Conservation (phyloP, 2,329 filamentous ascomycete genomes). For the Capronia americana region DNA sequence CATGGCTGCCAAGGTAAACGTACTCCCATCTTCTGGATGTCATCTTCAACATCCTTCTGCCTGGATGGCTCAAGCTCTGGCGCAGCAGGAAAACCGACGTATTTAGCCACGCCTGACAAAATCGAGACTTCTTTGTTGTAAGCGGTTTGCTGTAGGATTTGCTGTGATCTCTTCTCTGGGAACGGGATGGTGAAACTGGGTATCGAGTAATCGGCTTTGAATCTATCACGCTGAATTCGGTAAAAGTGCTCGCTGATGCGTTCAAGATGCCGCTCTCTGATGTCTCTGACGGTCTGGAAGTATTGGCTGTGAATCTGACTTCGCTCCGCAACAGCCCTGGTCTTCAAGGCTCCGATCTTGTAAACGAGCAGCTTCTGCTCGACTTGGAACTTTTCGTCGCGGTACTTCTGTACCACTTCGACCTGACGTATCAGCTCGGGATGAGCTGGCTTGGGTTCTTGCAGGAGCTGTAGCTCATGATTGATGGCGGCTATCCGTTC, state of each 20-base stretch:
- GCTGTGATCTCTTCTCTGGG: constrained; percentile 75
- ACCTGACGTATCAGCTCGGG: constrained; percentile 91
- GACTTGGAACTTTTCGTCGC: constrained; percentile 78
- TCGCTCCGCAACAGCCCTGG: constrained; percentile 78
- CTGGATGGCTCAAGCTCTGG: constrained; percentile 79
- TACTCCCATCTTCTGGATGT: constrained; percentile 88
- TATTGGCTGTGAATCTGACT: constrained; percentile 89
- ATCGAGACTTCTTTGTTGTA: constrained; percentile 97
- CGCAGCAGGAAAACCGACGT: constrained; percentile 95
- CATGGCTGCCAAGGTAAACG: constrained; percentile 48
- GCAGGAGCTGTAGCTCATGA: constrained; percentile 66
- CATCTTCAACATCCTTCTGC: constrained; percentile 77
- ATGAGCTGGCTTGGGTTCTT: constrained; percentile 70
- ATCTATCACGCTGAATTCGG: constrained; percentile 86
- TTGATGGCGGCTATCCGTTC: constrained; percentile 85
- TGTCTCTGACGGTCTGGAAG: constrained; percentile 83
- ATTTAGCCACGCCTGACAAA: constrained; percentile 87
- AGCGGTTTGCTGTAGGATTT: constrained; percentile 81
- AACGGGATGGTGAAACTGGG: constrained; percentile 84
- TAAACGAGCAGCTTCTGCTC: constrained; percentile 76
- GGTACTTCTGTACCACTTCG: constrained; percentile 80
- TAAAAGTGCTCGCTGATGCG: constrained; percentile 89
- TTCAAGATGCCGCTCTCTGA: constrained; percentile 79
- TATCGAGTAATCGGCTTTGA: constrained; percentile 76
- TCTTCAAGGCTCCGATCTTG: constrained; percentile 74